Evolutionary conservation across 179 eudicot species (phyloP).

Genomic region (Gypsophila paniculata): DNA sequence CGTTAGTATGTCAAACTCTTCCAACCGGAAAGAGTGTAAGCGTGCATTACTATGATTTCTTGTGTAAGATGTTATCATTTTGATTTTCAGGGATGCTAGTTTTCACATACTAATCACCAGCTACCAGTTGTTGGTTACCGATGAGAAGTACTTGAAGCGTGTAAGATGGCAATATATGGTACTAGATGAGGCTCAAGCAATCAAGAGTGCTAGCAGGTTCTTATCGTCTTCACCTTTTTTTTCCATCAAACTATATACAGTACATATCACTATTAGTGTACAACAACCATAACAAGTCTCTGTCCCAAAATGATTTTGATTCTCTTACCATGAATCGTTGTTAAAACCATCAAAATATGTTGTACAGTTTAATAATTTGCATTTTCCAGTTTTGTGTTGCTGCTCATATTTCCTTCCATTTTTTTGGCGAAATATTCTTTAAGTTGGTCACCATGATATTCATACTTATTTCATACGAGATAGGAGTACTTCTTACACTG

Average conservation of each 20-base stretch:
- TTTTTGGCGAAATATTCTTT: no score
- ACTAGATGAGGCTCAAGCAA: constrained; percentile 97
- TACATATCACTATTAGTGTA: neutral
- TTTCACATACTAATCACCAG: constrained; percentile 97
- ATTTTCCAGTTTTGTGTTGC: no score
- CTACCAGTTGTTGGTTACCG: constrained; percentile 87
- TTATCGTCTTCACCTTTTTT: constrained; percentile 16
- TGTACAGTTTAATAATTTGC: no score
- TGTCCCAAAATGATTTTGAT: neutral
- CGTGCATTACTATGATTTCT: neutral
- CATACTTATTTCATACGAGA: neutral
- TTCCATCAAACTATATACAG: neutral
- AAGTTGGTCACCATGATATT: neutral
- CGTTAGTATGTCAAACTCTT: neutral
- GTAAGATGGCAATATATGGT: constrained; percentile 99
- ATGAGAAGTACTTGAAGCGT: constrained; percentile 91
- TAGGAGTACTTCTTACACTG: constrained; percentile 1
- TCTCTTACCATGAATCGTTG: neutral
- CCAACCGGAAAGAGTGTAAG: neutral
- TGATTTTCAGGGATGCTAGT: constrained; percentile 69
- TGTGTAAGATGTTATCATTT: constrained; percentile 10
- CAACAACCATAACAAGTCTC: neutral
- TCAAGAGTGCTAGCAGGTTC: constrained; percentile 87
- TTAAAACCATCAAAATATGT: neutral
- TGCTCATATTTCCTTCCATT: no score